phyloP scores from a whole-genome alignment of 2,329 filamentous ascomycete species.

The Aspergillus sp. region DNA sequence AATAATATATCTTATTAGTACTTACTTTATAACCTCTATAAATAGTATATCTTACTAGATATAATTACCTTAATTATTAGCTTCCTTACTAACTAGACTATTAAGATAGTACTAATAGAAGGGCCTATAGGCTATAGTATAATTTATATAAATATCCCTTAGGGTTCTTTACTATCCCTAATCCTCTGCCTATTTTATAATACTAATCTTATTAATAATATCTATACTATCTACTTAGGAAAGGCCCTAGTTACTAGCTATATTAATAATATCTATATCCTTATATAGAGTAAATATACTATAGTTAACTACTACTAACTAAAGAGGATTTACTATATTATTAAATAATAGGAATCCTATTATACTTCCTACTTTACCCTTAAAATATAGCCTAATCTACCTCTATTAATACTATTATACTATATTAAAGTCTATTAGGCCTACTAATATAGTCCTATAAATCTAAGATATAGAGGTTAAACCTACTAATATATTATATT shows the following conservation, averaged over 20 bases:
- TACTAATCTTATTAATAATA: slow-evolving; percentile 9
- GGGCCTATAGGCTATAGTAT: neutral
- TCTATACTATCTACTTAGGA: neutral
- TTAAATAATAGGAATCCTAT: neutral
- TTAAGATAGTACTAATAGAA: neutral
- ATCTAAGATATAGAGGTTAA: neutral
- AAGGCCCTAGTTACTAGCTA: neutral
- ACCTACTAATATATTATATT: neutral
- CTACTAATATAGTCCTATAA: neutral
- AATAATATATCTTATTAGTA: neutral
- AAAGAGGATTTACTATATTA: neutral
- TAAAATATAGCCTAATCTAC: neutral
- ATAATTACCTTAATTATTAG: slow-evolving; percentile 15
- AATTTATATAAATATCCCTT: slow-evolving; percentile 1
- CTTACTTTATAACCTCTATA: neutral
- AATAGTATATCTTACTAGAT: neutral
- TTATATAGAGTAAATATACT: neutral
- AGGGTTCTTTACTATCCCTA: slow-evolving; percentile 13
- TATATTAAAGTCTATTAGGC: neutral
- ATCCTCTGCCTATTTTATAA: slow-evolving; percentile 25
- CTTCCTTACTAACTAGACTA: slow-evolving; percentile 6
- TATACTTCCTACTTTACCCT: neutral
- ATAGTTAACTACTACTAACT: neutral
- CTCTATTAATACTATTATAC: neutral
- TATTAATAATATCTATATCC: neutral